These are phyloP conservation scores for Sporothrix sp. DNA, from an alignment of 2,329 filamentous ascomycete genomes.

Conservation along the genomic window DNA sequence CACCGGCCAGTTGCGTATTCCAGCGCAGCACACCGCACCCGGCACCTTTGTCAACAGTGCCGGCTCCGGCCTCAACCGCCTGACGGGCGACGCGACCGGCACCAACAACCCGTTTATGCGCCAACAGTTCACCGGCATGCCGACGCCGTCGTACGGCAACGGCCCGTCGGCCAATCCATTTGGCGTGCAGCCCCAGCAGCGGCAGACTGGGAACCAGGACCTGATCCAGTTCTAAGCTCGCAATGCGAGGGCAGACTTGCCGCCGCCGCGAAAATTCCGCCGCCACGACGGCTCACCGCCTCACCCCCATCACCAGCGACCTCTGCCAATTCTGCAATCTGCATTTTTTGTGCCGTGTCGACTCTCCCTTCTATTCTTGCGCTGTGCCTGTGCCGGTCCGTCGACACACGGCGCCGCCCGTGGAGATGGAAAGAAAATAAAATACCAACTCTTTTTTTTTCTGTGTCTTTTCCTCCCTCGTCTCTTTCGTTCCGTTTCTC, in stretches of 20 bases:
- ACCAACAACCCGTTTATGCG: conserved; percentile 79
- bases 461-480: background rate
- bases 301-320: too few relatives aligned
- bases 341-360: background rate
- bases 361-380: background rate
- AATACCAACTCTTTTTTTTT: background rate
- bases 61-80: conserved; percentile 62
- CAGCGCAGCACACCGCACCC: conserved; percentile 90
- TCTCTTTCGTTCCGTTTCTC: too few relatives aligned
- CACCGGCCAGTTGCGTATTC: conserved; percentile 89
- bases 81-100: conserved; percentile 62
- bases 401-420: conserved; percentile 9
- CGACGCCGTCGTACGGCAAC: conserved; percentile 49
- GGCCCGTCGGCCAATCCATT: conserved; percentile 48
- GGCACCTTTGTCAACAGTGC: conserved; percentile 96
- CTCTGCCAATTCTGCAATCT: background rate
- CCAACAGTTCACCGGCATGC: conserved; percentile 73
- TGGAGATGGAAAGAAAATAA: conserved; percentile 3
- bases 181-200: conserved; percentile 43
- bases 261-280: too few relatives aligned
- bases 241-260: too few relatives aligned
- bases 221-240: conserved; percentile 50
- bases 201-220: conserved; percentile 37
- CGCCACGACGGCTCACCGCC: background rate
- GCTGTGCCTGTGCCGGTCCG: conserved; percentile 4